These are phyloP conservation scores for Phaeolepiota aurea DNA, from an alignment of 768 basidiomycete species.

Conservation along the genomic window DNA sequence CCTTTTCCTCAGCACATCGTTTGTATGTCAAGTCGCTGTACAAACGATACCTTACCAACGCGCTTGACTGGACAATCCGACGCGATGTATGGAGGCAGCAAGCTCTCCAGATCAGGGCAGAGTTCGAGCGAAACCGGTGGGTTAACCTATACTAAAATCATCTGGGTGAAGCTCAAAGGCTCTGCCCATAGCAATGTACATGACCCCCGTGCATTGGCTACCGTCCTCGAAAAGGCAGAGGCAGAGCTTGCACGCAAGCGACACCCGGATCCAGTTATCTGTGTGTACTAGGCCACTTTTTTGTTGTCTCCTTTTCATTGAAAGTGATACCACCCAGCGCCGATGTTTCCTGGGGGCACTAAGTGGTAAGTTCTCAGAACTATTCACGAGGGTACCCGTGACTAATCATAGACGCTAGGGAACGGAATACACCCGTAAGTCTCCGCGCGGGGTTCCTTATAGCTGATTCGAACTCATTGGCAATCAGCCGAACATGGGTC, in stretches of 20 bases:
- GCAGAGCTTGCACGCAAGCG: constrained; percentile 51
- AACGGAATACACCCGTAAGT: constrained; percentile 75
- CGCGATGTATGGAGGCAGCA: constrained; percentile 81
- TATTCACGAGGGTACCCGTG: constrained; percentile 4
- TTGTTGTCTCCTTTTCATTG: constrained; percentile 3
- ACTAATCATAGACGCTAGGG: constrained; percentile 37
- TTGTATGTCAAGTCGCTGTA: constrained; percentile 90
- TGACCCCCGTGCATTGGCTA: constrained; percentile 75
- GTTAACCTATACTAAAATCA: constrained; percentile 13
- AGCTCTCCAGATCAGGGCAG: constrained; percentile 81
- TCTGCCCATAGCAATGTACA: constrained; percentile 54
- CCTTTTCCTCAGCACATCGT: constrained; percentile 71
- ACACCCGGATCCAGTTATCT: constrained; percentile 91
- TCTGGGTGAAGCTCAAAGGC: neutral
- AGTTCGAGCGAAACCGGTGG: constrained; percentile 90
- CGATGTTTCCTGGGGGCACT: constrained; percentile 83
- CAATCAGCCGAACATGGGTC: constrained; percentile 50
- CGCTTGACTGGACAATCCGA: constrained; percentile 84
- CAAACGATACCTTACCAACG: constrained; percentile 77
- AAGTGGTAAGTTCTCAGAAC: constrained; percentile 66
- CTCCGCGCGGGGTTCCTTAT: constrained; percentile 6
- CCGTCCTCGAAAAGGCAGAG: constrained; percentile 76
- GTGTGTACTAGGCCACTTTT: constrained; percentile 41
- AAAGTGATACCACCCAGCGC: constrained; percentile 42
- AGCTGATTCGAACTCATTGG: constrained; percentile 8